phyloP scores from a whole-genome alignment of 768 basidiomycete species.

The Daedaleopsis nitida region DNA sequence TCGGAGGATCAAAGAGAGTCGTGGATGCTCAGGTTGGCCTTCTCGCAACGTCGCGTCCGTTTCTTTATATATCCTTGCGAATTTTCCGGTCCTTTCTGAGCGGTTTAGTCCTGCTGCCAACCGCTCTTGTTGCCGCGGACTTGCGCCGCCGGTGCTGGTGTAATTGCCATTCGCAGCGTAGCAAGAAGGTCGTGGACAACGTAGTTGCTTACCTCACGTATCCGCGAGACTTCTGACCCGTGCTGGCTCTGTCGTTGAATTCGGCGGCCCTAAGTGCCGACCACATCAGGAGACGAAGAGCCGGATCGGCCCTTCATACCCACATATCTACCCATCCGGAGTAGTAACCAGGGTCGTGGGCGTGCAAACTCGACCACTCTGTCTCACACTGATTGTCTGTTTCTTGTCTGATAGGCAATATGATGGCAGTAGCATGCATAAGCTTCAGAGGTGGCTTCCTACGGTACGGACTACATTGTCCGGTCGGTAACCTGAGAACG shows the following conservation, averaged over 20 bases:
- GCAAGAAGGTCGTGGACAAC: not conserved
- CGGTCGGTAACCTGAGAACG: not conserved
- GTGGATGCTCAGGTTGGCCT: not conserved
- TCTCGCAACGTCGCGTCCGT: not conserved
- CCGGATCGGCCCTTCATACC: not conserved
- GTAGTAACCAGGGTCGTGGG: not conserved
- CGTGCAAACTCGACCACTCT: not conserved
- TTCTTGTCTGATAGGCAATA: not conserved
- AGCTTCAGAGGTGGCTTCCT: not conserved
- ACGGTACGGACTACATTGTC: conserved; percentile 12
- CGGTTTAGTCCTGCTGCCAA: not conserved
- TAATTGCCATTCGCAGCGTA: not conserved
- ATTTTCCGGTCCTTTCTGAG: not conserved
- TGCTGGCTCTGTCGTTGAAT: not conserved
- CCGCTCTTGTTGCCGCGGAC: no score
- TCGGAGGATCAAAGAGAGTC: not conserved
- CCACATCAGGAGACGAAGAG: not conserved
- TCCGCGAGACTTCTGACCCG: not conserved
- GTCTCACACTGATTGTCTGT: not conserved
- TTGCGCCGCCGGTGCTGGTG: no score
- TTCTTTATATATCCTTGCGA: not conserved
- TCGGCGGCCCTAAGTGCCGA: not conserved
- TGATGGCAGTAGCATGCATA: not conserved
- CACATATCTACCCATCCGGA: not conserved
- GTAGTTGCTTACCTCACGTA: not conserved